Evolutionary conservation across 106 monocot species (phyloP).

Genomic region (Agapanthus africanus): DNA sequence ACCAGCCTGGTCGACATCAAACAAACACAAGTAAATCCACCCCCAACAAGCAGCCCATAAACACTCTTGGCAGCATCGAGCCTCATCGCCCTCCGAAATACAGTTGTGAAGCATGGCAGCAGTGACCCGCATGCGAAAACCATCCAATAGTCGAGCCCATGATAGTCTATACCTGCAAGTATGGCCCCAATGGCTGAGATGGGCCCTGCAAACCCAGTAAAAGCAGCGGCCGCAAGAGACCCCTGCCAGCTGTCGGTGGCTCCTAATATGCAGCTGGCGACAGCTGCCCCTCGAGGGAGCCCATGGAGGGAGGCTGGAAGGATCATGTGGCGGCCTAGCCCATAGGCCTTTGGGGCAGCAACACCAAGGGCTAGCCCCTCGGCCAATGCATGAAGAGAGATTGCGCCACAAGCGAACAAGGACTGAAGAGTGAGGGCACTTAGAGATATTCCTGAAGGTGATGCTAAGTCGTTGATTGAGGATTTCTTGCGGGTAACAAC

Average conservation of each 20-base stretch:
- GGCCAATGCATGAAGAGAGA: constrained; percentile 72
- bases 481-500: constrained; percentile 42
- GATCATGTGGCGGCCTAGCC: constrained; percentile 86
- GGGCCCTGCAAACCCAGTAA: constrained; percentile 81
- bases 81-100: constrained; percentile 50
- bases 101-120: constrained; percentile 57
- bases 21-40: constrained; percentile 64
- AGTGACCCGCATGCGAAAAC: constrained; percentile 79
- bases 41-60: constrained; percentile 68
- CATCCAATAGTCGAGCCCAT: constrained; percentile 88
- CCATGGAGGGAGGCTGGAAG: constrained; percentile 90
- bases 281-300: constrained; percentile 90
- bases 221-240: constrained; percentile 67
- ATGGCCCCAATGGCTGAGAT: constrained; percentile 80
- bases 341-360: constrained; percentile 87
- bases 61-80: constrained; percentile 50
- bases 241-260: constrained; percentile 88
- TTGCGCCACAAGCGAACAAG: constrained; percentile 72
- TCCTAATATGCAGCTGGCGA: constrained; percentile 87
- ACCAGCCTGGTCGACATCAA: constrained; percentile 86
- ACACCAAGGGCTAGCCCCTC: constrained; percentile 92
- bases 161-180: constrained; percentile 76
- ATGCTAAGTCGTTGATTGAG: constrained; percentile 38
- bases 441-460: constrained; percentile 39
- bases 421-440: constrained; percentile 75